Percentiles rank a stretch among this genome's conserved stretches.
Conservation (phyloP, 2,329 filamentous ascomycete species). For the Hawksworthiomyces lignivorus region DNA sequence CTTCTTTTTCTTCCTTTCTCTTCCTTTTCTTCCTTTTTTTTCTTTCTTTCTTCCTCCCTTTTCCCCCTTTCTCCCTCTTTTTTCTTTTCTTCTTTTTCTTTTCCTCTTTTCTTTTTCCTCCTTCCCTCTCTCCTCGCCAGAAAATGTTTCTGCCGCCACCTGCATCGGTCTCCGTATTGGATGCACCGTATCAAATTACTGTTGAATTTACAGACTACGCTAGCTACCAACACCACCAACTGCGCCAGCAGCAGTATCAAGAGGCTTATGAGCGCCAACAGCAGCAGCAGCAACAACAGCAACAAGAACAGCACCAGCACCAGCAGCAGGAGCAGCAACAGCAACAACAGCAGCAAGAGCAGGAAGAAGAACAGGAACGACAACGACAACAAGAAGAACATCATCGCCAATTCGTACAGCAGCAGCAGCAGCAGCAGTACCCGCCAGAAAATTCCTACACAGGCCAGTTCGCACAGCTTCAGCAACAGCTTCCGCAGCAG, state of each 20-base stretch:
- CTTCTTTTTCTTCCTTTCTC: slow-evolving; percentile 1
- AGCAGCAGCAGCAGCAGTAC: too few relatives aligned
- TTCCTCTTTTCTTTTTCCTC: not conserved
- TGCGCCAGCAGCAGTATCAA: slow-evolving; percentile 9
- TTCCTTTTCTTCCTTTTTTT: slow-evolving; percentile 6
- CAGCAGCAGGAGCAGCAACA: slow-evolving; percentile 16
- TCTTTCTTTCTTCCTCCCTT: slow-evolving; percentile 4
- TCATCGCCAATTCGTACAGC: slow-evolving; percentile 11
- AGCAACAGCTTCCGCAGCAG: not conserved
- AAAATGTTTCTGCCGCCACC: slow-evolving; percentile 51
- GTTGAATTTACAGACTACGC: slow-evolving; percentile 24
- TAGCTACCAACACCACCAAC: slow-evolving; percentile 13
- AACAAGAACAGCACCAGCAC: slow-evolving; percentile 9
- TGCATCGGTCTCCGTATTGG: slow-evolving; percentile 35
- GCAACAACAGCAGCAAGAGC: slow-evolving; percentile 17
- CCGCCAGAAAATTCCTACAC: too few relatives aligned
- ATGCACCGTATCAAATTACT: slow-evolving; percentile 33
- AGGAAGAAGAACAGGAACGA: not conserved
- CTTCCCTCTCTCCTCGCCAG: slow-evolving; percentile 7
- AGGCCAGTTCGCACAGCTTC: slow-evolving; percentile 5
- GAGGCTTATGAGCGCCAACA: not conserved
- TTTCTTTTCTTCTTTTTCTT: not conserved
- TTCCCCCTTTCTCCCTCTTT: slow-evolving; percentile 6
- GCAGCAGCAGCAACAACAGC: slow-evolving; percentile 7
- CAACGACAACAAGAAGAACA: slow-evolving; percentile 12